Percentiles rank a stretch among this genome's conserved stretches.
These are phyloP conservation scores for Elaeis oleifera DNA, from an alignment of 202 grass and related monocot genomes.

Conservation along the genomic window DNA sequence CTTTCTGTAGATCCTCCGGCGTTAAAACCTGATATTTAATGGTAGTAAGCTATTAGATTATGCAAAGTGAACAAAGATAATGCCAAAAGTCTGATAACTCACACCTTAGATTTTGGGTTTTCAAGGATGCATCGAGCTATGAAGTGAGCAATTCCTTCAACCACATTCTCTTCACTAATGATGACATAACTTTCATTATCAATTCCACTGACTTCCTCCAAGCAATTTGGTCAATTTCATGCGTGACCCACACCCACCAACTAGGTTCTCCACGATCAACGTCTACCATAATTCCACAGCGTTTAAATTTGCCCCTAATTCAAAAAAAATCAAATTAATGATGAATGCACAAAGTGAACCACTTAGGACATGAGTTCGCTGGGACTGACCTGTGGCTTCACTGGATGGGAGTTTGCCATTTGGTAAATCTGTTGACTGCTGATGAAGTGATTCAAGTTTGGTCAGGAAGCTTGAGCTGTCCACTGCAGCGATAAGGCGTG, in stretches of 20 bases:
- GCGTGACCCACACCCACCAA: slow-evolving; percentile 71
- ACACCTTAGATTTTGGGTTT: slow-evolving; percentile 82
- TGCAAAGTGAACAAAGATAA: slow-evolving; percentile 3
- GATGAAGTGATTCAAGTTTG: slow-evolving; percentile 54
- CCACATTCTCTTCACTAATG: slow-evolving; percentile 71
- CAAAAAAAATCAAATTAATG: not conserved
- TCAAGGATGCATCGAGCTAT: slow-evolving; percentile 89
- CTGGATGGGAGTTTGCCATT: slow-evolving; percentile 13
- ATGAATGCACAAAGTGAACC: too few relatives aligned
- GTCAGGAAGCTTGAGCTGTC: slow-evolving; percentile 56
- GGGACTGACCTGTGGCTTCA: slow-evolving; percentile 39
- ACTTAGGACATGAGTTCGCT: not conserved
- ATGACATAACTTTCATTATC: slow-evolving; percentile 96
- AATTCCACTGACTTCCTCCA: slow-evolving; percentile 84
- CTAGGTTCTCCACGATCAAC: slow-evolving; percentile 55
- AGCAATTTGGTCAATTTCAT: slow-evolving; percentile 39
- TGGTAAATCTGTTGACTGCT: slow-evolving; percentile 27
- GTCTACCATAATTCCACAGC: slow-evolving; percentile 39
- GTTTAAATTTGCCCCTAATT: slow-evolving; percentile 31
- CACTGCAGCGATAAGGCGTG: slow-evolving; percentile 43
- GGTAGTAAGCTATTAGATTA: slow-evolving; percentile 40
- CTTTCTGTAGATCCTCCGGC: slow-evolving; percentile 68
- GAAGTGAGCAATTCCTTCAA: slow-evolving; percentile 79
- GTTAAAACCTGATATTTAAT: slow-evolving; percentile 52
- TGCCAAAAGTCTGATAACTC: slow-evolving; percentile 14